Evolutionary conservation across 169 alveolate genomes (phyloP).

Genomic region (Cryptosporidium muris): DNA sequence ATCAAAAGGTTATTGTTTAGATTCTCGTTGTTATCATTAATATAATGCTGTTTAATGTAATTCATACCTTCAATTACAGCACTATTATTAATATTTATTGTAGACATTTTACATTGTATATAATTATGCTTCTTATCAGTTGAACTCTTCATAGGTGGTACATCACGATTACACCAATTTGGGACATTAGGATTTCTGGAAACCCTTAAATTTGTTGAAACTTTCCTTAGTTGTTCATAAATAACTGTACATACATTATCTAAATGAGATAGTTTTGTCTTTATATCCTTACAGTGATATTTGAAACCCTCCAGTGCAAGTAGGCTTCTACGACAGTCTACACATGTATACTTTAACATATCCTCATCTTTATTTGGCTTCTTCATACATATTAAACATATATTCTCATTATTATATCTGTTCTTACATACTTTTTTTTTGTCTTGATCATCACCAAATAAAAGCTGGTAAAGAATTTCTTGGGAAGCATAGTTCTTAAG

Average conservation of each 20-base stretch:
- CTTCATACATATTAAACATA: conserved; percentile 25
- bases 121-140: background rate
- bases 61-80: conserved; percentile 13
- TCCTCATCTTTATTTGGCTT: background rate
- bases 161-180: conserved; percentile 63
- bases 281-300: conserved; percentile 56
- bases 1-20: conserved; percentile 5
- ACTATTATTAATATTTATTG: background rate
- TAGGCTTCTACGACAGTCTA: conserved; percentile 44
- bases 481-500: conserved; percentile 50
- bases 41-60: conserved; percentile 1
- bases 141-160: conserved; percentile 41
- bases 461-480: conserved; percentile 41
- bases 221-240: conserved; percentile 21
- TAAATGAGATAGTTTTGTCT: conserved; percentile 22
- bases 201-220: background rate
- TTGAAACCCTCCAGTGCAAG: conserved; percentile 60
- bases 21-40: conserved; percentile 2
- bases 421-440: background rate
- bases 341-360: background rate
- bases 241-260: conserved; percentile 36
- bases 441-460: conserved; percentile 34
- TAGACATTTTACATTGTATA: no score
- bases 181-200: conserved; percentile 10
- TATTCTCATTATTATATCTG: background rate